Percentiles rank a stretch among this genome's conserved stretches.
phyloP scores from a whole-genome alignment of 140 eudicot species.

The Senecio squalidus region DNA sequence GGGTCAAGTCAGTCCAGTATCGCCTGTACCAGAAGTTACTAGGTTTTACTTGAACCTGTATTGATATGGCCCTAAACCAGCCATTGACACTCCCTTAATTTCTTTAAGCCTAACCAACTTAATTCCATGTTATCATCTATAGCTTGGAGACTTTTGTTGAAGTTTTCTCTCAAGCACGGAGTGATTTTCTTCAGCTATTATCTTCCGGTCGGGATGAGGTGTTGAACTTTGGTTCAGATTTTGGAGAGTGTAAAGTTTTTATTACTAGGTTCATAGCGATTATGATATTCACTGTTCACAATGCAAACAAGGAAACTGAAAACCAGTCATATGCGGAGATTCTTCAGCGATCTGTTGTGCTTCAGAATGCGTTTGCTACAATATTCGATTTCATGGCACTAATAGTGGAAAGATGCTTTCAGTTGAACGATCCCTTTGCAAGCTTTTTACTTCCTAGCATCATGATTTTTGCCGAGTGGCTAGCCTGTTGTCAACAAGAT shows the following conservation, averaged over 20 bases:
- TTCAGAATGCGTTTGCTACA: constrained; percentile 78
- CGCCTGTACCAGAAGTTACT: too few species aligned
- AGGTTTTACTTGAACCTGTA: too few species aligned
- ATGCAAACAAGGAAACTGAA: constrained; percentile 69
- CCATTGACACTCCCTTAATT: neutral
- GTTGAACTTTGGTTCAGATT: constrained; percentile 58
- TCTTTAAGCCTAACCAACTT: neutral
- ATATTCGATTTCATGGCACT: constrained; percentile 70
- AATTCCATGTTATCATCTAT: constrained; percentile 15
- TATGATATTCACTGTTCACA: constrained; percentile 76
- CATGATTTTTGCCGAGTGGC: constrained; percentile 83
- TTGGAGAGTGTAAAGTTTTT: constrained; percentile 56
- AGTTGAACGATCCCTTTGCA: constrained; percentile 50
- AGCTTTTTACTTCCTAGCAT: constrained; percentile 88
- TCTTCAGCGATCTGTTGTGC: constrained; percentile 80
- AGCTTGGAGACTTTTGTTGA: constrained; percentile 92
- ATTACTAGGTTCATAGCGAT: constrained; percentile 62
- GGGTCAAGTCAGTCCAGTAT: too few species aligned
- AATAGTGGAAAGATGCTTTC: constrained; percentile 63
- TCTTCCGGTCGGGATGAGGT: constrained; percentile 61
- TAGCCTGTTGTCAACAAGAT: constrained; percentile 62
- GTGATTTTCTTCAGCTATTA: constrained; percentile 59
- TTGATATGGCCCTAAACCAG: too few species aligned
- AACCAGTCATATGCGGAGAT: constrained; percentile 85
- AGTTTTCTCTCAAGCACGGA: constrained; percentile 50